Evolutionary conservation across 177 flowering plant species (phyloP), one percentile per base, ranked within the genome.

Genomic region (Vitis hybrid): DNA sequence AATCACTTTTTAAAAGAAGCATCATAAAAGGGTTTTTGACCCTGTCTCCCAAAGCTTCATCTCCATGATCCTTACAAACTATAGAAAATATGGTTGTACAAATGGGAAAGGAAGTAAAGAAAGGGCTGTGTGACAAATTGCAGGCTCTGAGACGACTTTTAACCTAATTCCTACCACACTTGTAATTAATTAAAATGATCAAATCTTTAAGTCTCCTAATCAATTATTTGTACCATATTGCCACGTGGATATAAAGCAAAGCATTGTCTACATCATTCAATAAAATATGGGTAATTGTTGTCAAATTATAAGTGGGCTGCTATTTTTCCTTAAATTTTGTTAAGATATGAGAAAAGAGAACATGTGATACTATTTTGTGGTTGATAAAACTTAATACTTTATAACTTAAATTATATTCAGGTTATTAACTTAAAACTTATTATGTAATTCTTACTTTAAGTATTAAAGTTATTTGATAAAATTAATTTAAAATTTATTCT

Each of bases 161-260:
- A 53, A 71, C 71, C 78, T 70, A 66, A 71, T 21, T 54, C 56
- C 71, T 24, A 56, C 46, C 65, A 74, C 78, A 75, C 74, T 71
- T 75, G 66, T 65, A 66, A 24, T 66, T 66, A 66, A 61, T 54
- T 60, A 53, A 65, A 60, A 3, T 10, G 35, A 27, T 61, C 64
- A 41, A 10, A 17, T 48, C 46, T 35, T 60, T 2, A 24, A 64
- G 12, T 62, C 54, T 52, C 30, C 8, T 59, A 30, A 51, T 20
- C 50, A 32, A 21, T 17, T 27, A 53, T 58, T 58, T 13, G 50
- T 14, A 13, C 41, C 65, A 41, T 9, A 9, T 49, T n/a, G 50
- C 20, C 20, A 35, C 17, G 20, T 9, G 6, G 20, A 12, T 21
- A 62, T 62, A 5, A 35, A 32, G 35, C 14, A 8, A 12, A 62